Evolutionary conservation across 176 grass and related monocot genomes (phyloP).

Genomic region (Carex scoparia): DNA sequence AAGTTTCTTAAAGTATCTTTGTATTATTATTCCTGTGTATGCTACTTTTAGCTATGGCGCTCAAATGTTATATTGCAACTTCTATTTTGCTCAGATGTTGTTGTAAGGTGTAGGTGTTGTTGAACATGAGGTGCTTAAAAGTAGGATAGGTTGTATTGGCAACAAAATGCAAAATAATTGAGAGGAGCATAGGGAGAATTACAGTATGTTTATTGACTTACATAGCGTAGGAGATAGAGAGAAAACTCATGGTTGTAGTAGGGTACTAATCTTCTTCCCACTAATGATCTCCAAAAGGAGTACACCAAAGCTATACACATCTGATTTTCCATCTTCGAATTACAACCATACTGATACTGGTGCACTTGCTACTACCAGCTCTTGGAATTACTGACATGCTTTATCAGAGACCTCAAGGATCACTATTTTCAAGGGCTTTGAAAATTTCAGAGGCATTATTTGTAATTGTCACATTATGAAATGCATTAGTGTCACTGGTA

Average conservation of each 20-base stretch:
- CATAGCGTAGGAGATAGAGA: constrained; percentile 21
- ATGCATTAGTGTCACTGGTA: too few species aligned
- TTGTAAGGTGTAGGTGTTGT: background rate
- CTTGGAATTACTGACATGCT: background rate
- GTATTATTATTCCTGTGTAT: background rate
- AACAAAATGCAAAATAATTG: background rate
- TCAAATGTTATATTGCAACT: background rate
- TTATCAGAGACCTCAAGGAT: too few species aligned
- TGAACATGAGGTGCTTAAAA: background rate
- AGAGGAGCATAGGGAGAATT: background rate
- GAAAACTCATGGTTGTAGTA: constrained; percentile 26
- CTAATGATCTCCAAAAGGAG: constrained; percentile 23
- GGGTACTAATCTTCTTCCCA: constrained; percentile 22
- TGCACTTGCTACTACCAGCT: background rate
- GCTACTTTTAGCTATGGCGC: background rate
- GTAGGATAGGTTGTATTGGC: background rate
- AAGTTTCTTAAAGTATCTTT: background rate
- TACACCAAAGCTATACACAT: constrained; percentile 27
- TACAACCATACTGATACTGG: background rate
- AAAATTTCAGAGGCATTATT: too few species aligned
- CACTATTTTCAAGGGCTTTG: too few species aligned
- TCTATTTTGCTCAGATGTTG: too few species aligned
- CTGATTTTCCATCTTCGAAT: background rate
- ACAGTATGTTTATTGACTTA: constrained; percentile 1
- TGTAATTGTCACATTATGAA: too few species aligned